These are phyloP conservation scores for Blepharisma undulans DNA, from an alignment of 169 alveolate species.

Conservation along the genomic window DNA sequence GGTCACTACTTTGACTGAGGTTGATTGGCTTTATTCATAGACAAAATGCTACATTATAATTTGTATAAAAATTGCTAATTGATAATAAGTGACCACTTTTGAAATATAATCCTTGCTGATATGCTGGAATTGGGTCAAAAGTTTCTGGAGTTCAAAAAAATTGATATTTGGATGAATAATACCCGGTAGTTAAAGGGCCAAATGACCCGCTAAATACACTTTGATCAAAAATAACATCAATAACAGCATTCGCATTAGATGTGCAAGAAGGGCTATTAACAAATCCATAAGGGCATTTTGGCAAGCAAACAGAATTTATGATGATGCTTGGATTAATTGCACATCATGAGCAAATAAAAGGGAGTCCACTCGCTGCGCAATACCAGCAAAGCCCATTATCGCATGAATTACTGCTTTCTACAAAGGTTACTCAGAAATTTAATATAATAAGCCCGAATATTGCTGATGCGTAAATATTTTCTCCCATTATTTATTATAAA, in stretches of 20 bases:
- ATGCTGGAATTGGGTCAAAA: constrained; percentile 6
- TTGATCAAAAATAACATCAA: neutral
- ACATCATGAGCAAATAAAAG: too few species aligned
- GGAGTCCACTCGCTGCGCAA: too few species aligned
- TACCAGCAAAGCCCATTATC: too few species aligned
- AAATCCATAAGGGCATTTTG: neutral
- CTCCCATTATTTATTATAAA: too few species aligned
- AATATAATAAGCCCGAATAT: too few species aligned
- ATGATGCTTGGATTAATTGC: too few species aligned
- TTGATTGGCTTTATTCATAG: neutral
- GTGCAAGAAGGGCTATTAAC: neutral
- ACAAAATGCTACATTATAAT: neutral
- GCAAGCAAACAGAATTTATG: neutral
- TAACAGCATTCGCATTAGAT: neutral
- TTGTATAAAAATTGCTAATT: neutral
- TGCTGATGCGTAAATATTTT: too few species aligned
- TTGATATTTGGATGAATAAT: neutral
- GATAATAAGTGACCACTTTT: neutral
- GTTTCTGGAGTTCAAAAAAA: neutral
- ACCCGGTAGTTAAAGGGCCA: neutral
- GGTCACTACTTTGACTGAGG: neutral
- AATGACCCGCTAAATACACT: neutral
- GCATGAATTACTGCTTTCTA: too few species aligned
- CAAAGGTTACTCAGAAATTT: too few species aligned
- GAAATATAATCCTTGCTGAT: neutral